Conservation (phyloP, 139 green algal genomes). For the Chlorella sp. region DNA sequence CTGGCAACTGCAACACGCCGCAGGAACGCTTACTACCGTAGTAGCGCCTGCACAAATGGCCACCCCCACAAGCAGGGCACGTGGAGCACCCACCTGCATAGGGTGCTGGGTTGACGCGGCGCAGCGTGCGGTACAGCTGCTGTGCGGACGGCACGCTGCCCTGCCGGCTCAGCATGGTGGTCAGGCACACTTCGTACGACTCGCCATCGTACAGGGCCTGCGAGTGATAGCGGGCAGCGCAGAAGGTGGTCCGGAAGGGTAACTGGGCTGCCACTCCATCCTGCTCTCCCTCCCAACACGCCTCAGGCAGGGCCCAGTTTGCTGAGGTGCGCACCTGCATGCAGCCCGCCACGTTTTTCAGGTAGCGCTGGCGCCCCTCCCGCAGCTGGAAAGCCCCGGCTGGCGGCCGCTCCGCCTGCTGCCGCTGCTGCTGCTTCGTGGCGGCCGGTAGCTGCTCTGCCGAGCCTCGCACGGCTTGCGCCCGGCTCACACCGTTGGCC, state of each 20-base stretch:
- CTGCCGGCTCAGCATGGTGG: constrained; percentile 64
- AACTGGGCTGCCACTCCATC: too few species aligned
- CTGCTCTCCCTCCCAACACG: too few species aligned
- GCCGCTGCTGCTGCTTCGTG: constrained; percentile 13
- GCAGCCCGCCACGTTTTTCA: constrained; percentile 77
- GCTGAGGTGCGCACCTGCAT: constrained; percentile 42
- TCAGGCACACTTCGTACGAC: constrained; percentile 98
- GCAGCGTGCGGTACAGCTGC: constrained; percentile 81
- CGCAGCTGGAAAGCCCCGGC: constrained; percentile 57
- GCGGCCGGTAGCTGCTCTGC: not conserved
- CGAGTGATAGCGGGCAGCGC: not conserved
- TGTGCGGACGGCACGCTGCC: constrained; percentile 36
- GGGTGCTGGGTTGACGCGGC: constrained; percentile 92
- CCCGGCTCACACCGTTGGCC: too few species aligned
- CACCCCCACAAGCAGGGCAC: too few species aligned
- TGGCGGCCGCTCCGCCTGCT: not conserved
- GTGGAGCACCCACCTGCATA: constrained; percentile 81
- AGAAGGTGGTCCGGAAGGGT: too few species aligned
- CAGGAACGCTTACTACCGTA: too few species aligned
- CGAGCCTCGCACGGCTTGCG: not conserved
- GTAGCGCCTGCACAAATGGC: too few species aligned
- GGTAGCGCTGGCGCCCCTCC: constrained; percentile 67
- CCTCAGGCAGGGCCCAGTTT: too few species aligned
- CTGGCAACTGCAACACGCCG: too few species aligned
- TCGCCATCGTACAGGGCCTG: constrained; percentile 81